Evolutionary conservation across 1,139 yeast genomes (phyloP).

Genomic region (Nakaseomyces uthaithaninus): DNA sequence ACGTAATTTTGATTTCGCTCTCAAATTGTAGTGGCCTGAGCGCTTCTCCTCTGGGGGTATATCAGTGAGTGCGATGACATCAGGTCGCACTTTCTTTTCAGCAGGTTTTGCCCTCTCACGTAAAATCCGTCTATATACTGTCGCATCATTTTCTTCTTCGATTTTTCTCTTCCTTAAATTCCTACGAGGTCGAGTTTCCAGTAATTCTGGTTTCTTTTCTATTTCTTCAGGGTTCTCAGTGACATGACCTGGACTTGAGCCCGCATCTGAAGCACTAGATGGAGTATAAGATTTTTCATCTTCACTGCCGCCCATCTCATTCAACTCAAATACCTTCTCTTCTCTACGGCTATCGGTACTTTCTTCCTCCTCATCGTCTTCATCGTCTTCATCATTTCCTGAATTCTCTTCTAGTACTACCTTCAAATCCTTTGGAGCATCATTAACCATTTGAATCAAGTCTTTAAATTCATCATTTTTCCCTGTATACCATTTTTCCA

Average conservation of each 20-base stretch:
- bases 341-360: constrained; percentile 10
- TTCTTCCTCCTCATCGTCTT: constrained; percentile 12
- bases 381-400: constrained; percentile 12
- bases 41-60: constrained; percentile 26
- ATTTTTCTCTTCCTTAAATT: constrained; percentile 7
- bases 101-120: constrained; percentile 14
- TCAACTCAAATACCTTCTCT: constrained; percentile 8
- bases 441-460: constrained; percentile 31
- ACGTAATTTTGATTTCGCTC: constrained; percentile 31
- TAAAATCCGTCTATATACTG: background rate
- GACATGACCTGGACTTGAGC: background rate
- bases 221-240: constrained; percentile 1
- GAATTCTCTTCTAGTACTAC: constrained; percentile 11
- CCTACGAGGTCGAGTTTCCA: background rate
- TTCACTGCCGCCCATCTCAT: constrained; percentile 7
- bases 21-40: constrained; percentile 28
- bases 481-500: constrained; percentile 24
- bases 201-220: constrained; percentile 7
- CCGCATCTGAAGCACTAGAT: constrained; percentile 2
- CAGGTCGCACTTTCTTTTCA: constrained; percentile 27
- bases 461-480: constrained; percentile 29
- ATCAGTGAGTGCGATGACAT: constrained; percentile 18
- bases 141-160: background rate
- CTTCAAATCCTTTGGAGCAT: constrained; percentile 29
- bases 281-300: constrained; percentile 9